Evolutionary conservation across 2,329 filamentous ascomycete species (phyloP).

Genomic region (Aspergillus eucalypticola): DNA sequence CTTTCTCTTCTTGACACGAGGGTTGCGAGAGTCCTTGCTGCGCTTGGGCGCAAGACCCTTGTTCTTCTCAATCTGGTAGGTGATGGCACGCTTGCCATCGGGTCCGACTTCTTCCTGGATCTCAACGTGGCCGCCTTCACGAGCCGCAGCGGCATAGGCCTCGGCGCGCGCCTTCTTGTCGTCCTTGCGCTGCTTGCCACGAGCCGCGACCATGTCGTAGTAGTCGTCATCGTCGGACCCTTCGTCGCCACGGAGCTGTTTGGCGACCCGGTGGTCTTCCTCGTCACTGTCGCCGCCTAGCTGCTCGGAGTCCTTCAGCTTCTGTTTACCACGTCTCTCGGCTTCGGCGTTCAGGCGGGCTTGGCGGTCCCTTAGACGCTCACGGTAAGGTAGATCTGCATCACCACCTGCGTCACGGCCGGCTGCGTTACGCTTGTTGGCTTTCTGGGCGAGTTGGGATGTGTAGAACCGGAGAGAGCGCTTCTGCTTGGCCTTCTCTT

Average conservation of each 20-base stretch:
- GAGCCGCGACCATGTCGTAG: constrained; percentile 81
- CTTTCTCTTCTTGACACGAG: constrained; percentile 96
- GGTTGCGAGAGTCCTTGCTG: constrained; percentile 93
- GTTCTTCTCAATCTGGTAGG: constrained; percentile 94
- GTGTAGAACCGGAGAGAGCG: constrained; percentile 97
- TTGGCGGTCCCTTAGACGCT: constrained; percentile 82
- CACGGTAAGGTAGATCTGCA: constrained; percentile 73
- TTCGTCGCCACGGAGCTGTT: constrained; percentile 44
- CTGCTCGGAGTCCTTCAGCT: constrained; percentile 62
- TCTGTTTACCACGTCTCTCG: constrained; percentile 73
- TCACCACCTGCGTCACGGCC: constrained; percentile 62
- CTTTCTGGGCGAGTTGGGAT: constrained; percentile 92
- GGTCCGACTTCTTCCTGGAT: constrained; percentile 69
- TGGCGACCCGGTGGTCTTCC: constrained; percentile 59
- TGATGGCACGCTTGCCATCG: constrained; percentile 90
- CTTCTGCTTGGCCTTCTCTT: constrained; percentile 85
- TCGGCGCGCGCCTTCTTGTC: constrained; percentile 70
- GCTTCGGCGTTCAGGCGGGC: constrained; percentile 86
- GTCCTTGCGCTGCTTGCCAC: constrained; percentile 60
- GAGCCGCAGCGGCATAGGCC: constrained; percentile 56
- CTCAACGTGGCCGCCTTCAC: constrained; percentile 61
- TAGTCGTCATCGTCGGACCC: constrained; percentile 59
- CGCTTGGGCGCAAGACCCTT: constrained; percentile 87
- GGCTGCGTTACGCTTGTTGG: constrained; percentile 71
- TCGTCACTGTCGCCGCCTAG: constrained; percentile 71